A percentile compares a stretch with the other conserved stretches of the same genome.
These are phyloP conservation scores for Ambrosiella cleistominuta DNA, from an alignment of 2,329 filamentous ascomycete species.

Conservation along the genomic window DNA sequence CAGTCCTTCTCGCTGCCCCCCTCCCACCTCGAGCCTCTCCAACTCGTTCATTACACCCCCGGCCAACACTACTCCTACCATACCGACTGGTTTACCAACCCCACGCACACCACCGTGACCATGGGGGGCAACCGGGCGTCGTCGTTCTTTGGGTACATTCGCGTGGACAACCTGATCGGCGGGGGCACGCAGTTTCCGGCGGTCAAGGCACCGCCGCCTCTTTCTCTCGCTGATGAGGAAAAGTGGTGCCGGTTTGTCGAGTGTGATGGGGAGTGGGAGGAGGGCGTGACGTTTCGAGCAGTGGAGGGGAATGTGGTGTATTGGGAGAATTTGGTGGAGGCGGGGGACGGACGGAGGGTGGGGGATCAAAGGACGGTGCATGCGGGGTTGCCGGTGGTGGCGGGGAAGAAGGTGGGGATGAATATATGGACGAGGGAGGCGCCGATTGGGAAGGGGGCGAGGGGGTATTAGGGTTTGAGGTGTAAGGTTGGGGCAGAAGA, in stretches of 20 bases:
- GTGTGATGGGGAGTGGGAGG: constrained; percentile 30
- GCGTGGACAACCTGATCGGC: constrained; percentile 25
- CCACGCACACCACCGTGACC: constrained; percentile 20
- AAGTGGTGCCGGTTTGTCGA: constrained; percentile 28
- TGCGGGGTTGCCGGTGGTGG: constrained; percentile 28
- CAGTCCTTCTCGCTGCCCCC: constrained; percentile 24
- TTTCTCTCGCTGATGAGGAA: constrained; percentile 14
- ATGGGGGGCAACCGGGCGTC: constrained; percentile 27
- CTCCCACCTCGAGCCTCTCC: constrained; percentile 27
- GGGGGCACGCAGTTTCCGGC: constrained; percentile 33
- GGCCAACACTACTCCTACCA: constrained; percentile 32
- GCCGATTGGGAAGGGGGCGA: constrained; percentile 16
- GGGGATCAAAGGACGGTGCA: constrained; percentile 29
- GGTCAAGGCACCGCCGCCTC: constrained; percentile 19
- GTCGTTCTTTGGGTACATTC: constrained; percentile 32
- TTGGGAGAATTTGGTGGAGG: constrained; percentile 27
- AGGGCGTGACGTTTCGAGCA: constrained; percentile 30
- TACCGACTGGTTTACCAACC: constrained; percentile 32
- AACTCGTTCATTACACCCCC: constrained; percentile 28
- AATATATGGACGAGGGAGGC: constrained; percentile 34
- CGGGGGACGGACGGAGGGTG: constrained; percentile 17
- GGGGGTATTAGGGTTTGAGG: not conserved
- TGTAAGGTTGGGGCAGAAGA: not conserved
- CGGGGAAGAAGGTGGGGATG: constrained; percentile 32
- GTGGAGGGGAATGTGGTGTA: constrained; percentile 30